phyloP scores from a whole-genome alignment of 225 moss, liverwort and hornwort species.

The Lunularia cruciata region DNA sequence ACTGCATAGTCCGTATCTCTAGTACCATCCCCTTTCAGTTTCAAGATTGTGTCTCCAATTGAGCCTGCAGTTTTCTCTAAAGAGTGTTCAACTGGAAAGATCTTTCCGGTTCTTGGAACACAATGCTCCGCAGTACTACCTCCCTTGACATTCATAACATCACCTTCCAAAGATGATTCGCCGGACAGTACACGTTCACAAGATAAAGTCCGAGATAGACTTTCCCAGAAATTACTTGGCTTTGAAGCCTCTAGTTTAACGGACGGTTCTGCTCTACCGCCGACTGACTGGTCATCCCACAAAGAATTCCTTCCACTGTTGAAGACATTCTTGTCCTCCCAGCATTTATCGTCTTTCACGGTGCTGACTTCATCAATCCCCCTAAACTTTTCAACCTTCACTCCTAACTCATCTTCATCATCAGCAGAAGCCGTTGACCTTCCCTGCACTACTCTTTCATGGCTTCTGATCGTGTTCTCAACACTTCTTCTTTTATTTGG shows the following conservation, averaged over 20 bases:
- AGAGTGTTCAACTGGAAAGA: conserved; percentile 7
- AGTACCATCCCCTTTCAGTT: neutral
- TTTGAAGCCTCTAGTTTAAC: neutral
- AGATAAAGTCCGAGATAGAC: neutral
- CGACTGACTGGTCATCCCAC: neutral
- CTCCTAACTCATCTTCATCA: conserved; percentile 49
- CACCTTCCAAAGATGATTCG: neutral
- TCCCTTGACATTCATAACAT: neutral
- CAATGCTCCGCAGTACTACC: conserved; percentile 6
- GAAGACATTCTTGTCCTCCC: conserved; percentile 14
- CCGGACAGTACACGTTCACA: neutral
- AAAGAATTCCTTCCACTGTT: neutral
- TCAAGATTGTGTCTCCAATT: neutral
- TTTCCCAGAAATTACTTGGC: neutral
- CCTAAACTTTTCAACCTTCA: conserved; percentile 41
- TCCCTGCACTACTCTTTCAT: conserved; percentile 20
- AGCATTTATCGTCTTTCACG: conserved; percentile 7
- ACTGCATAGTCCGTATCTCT: neutral
- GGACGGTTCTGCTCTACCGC: neutral
- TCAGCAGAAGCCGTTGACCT: conserved; percentile 23
- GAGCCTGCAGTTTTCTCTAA: neutral
- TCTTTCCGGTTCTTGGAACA: conserved; percentile 13
- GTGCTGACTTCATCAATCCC: conserved; percentile 31
- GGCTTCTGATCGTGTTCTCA: conserved; percentile 20
- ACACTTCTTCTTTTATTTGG: conserved; percentile 37